Base-by-base conservation (phyloP, 2,329 filamentous ascomycete genomes). In the Aureobasidium namibiae region DNA sequence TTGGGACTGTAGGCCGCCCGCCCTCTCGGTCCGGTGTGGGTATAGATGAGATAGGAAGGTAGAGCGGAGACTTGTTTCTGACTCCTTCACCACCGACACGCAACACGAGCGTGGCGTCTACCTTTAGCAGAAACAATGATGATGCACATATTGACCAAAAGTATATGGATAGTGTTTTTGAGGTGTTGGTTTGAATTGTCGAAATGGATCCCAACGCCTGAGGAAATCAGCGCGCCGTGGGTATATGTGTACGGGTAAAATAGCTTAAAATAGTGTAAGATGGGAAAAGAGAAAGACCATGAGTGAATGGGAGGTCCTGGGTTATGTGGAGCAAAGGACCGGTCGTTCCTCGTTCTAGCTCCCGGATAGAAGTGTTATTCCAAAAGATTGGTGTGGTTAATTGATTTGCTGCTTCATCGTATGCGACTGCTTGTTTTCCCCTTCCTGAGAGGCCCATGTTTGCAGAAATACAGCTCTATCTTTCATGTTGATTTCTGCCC, bases 211-310 rank as follows among this genome's bases (percentile, higher is more conserved):
- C 48, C 48, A 52, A 50, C 31, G 48, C 48, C 46, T 36, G 45
- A 49, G n/a, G n/a, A 33, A 49, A 31, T 29, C 45, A 49, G 46
- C 46, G 48, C 48, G 48, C 34, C 33, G 38, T 52, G 48, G 48
- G 48, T 52, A 52, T 50, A 50, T 52, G 48, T 52, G 48, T 52
- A 52, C 48, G n/a, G 48, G 34, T 34, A 39, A 34, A 39, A 39
- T 52, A 13, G 46, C 31, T 52, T 23, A 13, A 49, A 24, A 16
- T 24, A n/a, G 16, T 34, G 31, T n/a, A n/a, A n/a, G n/a, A n/a
- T 23, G 36, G 24, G 29, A 11, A 4, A 18, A 23, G 29, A 39
- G 11, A 16, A 10, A 24, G 24, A 50, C 8, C 29, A 36, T 29
- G n/a, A n/a, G n/a, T n/a, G n/a, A n/a, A n/a, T n/a, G n/a, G 29